A percentile compares a stretch with the other conserved stretches of the same genome.
Conservation (phyloP, 2,329 filamentous ascomycete genomes). For the Pseudocercospora fijiensis region DNA sequence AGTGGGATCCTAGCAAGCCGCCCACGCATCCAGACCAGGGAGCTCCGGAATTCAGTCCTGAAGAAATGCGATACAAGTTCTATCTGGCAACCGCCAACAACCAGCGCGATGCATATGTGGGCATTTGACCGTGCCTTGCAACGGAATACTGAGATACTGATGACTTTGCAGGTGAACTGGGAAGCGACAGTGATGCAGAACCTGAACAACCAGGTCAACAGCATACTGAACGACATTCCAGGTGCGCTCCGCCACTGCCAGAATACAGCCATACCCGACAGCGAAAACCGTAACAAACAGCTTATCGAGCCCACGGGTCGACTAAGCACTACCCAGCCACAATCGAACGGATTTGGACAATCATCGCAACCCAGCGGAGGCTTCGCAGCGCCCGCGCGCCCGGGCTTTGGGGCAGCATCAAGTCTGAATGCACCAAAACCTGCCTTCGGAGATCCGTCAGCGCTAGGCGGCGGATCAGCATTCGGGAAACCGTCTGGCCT, state of each 20-base stretch:
- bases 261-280: slow-evolving; percentile 1
- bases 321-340: not conserved
- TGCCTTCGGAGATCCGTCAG: slow-evolving; percentile 34
- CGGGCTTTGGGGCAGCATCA: slow-evolving; percentile 14
- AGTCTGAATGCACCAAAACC: not conserved
- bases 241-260: slow-evolving; percentile 52
- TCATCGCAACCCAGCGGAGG: slow-evolving; percentile 15
- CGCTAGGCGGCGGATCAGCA: slow-evolving; percentile 4
- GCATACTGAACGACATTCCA: slow-evolving; percentile 65
- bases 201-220: slow-evolving; percentile 54
- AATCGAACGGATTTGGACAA: slow-evolving; percentile 21
- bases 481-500: slow-evolving; percentile 33
- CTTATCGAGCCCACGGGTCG: slow-evolving; percentile 10
- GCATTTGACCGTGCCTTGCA: not conserved
- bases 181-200: slow-evolving; percentile 21
- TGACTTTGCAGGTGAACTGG: slow-evolving; percentile 16
- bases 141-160: not conserved
- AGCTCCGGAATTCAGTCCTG: slow-evolving; percentile 78
- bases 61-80: slow-evolving; percentile 75
- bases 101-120: slow-evolving; percentile 1
- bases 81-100: slow-evolving; percentile 60
- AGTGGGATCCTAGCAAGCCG: not conserved
- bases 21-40: slow-evolving; percentile 50
- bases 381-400: slow-evolving; percentile 10
- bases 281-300: not conserved